phyloP scores from a whole-genome alignment of 371 early-diverging fungal genomes.

The Lichtheimia ornata region DNA sequence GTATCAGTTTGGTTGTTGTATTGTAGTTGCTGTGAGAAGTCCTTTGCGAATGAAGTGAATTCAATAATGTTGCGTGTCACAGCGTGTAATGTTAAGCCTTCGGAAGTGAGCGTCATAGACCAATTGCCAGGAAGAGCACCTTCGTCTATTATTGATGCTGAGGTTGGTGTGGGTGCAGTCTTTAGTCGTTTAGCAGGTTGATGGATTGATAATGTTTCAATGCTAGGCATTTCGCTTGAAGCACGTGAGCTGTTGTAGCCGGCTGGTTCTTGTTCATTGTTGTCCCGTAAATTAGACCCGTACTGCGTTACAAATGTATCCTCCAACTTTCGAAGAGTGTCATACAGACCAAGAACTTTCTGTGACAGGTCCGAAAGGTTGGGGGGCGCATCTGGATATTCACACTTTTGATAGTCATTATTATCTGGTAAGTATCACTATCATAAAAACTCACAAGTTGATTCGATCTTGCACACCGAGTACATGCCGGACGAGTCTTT shows the following conservation, averaged over 20 bases:
- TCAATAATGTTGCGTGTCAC: slow-evolving; percentile 29
- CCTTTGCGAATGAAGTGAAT: slow-evolving; percentile 31
- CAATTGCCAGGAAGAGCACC: slow-evolving; percentile 20
- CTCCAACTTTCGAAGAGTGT: slow-evolving; percentile 40
- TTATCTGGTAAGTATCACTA: background rate
- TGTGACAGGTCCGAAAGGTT: slow-evolving; percentile 48
- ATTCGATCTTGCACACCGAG: slow-evolving; percentile 51
- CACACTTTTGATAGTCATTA: slow-evolving; percentile 33
- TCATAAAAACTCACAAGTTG: slow-evolving; percentile 34
- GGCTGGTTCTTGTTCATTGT: slow-evolving; percentile 1
- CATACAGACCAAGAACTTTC: slow-evolving; percentile 47
- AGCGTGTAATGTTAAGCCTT: slow-evolving; percentile 39
- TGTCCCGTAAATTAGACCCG: slow-evolving; percentile 17
- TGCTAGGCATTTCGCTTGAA: slow-evolving; percentile 7
- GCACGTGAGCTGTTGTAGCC: slow-evolving; percentile 2
- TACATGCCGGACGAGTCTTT: slow-evolving; percentile 51
- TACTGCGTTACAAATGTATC: slow-evolving; percentile 43
- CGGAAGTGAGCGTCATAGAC: slow-evolving; percentile 39
- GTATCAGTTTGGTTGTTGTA: slow-evolving; percentile 30
- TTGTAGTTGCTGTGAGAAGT: slow-evolving; percentile 33
- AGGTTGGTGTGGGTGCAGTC: background rate
- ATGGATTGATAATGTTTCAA: slow-evolving; percentile 1
- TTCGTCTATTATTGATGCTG: background rate
- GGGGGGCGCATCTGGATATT: slow-evolving; percentile 55
- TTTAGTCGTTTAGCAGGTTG: slow-evolving; percentile 5